Evolutionary conservation across 176 grass and related monocot species (phyloP).

Genomic region (Thalia dealbata): DNA sequence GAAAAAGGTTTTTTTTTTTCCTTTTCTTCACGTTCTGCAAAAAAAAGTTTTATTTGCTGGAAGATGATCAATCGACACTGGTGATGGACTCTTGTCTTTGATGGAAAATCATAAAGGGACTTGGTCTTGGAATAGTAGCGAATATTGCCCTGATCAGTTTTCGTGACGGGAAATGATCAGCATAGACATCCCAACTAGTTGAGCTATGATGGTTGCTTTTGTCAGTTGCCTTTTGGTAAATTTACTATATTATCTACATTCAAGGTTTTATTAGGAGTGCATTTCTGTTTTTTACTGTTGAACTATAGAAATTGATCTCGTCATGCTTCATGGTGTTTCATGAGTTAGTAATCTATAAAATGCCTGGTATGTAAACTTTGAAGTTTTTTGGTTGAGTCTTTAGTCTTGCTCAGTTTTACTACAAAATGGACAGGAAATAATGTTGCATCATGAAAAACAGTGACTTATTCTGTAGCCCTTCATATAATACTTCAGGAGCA

Average conservation of each 20-base stretch:
- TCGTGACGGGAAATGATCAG: background rate
- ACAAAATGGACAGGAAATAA: background rate
- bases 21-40: background rate
- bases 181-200: background rate
- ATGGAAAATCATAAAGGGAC: too few species aligned
- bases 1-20: conserved; percentile 48
- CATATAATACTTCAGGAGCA: background rate
- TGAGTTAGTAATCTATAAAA: background rate
- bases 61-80: too few species aligned
- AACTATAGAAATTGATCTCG: background rate
- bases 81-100: too few species aligned
- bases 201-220: background rate
- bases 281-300: background rate
- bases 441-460: background rate
- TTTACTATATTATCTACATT: background rate
- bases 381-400: background rate
- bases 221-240: background rate
- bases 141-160: background rate
- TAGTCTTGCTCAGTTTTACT: background rate
- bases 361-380: background rate
- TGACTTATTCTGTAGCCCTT: too few species aligned
- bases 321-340: background rate
- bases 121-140: too few species aligned
- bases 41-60: background rate
- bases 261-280: background rate